Percentiles rank a stretch among this genome's conserved stretches.
Evolutionary conservation across 305 asterid genomes (phyloP).

Genomic region (Rubia tinctorum): DNA sequence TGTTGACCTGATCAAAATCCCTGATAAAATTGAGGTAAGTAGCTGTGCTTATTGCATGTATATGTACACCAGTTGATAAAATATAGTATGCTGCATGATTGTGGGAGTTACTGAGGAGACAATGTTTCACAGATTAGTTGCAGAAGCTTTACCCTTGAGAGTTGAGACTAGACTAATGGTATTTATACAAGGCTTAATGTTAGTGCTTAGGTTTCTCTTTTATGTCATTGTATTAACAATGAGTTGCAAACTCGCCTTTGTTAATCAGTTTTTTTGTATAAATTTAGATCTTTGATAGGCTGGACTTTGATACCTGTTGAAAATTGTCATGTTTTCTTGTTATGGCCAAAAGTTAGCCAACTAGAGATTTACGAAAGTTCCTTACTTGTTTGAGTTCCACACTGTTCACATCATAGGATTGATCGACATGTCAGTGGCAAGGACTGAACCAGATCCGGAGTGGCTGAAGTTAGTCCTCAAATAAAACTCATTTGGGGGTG

Average conservation of each 20-base stretch:
- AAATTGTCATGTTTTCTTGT: neutral
- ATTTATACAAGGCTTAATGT: neutral
- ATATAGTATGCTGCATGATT: neutral
- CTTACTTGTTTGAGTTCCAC: neutral
- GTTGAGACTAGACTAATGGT: neutral
- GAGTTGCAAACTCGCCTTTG: neutral
- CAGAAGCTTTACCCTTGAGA: neutral
- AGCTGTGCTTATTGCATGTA: constrained; percentile 18
- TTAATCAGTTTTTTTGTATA: neutral
- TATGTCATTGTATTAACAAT: neutral
- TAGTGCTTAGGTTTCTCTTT: neutral
- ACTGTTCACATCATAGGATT: neutral
- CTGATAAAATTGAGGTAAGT: constrained; percentile 82
- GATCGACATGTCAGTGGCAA: neutral
- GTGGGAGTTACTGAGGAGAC: neutral
- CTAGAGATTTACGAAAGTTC: neutral
- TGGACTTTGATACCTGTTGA: neutral
- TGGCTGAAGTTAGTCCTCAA: neutral
- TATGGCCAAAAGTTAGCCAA: neutral
- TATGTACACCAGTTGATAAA: neutral
- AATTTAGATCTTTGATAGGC: neutral
- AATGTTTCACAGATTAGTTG: neutral
- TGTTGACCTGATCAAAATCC: constrained; percentile 57
- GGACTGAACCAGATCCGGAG: neutral
- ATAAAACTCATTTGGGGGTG: neutral